phyloP scores from a whole-genome alignment of 208 protist species.

The Leptomonas pyrrhocoris region DNA sequence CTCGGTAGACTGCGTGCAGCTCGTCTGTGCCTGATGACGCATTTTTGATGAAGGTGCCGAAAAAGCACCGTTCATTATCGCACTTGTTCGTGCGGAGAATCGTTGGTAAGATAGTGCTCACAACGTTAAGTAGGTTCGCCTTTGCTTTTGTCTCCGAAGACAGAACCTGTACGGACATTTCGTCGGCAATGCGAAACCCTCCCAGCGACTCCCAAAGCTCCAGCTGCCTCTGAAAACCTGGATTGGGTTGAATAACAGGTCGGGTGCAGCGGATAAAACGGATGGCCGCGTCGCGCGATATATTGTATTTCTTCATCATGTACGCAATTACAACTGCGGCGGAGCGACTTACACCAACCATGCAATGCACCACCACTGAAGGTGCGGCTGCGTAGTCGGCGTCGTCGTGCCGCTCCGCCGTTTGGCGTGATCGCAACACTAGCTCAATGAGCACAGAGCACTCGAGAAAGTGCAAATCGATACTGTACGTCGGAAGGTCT shows the following conservation, averaged over 20 bases:
- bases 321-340: slow-evolving; percentile 85
- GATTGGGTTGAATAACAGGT: slow-evolving; percentile 74
- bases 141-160: slow-evolving; percentile 51
- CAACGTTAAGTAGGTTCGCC: slow-evolving; percentile 34
- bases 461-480: slow-evolving; percentile 69
- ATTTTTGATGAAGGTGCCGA: slow-evolving; percentile 48
- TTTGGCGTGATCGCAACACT: slow-evolving; percentile 43
- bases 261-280: slow-evolving; percentile 56
- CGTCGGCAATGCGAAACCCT: slow-evolving; percentile 63
- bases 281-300: slow-evolving; percentile 61
- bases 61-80: slow-evolving; percentile 58
- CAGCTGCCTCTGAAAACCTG: slow-evolving; percentile 75
- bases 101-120: slow-evolving; percentile 43
- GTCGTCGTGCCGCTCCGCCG: background rate
- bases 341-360: slow-evolving; percentile 87
- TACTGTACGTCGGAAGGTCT: slow-evolving; percentile 76
- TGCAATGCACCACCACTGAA: slow-evolving; percentile 78
- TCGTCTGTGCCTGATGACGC: slow-evolving; percentile 20
- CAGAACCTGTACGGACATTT: slow-evolving; percentile 49
- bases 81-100: slow-evolving; percentile 61
- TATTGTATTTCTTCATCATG: slow-evolving; percentile 71
- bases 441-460: slow-evolving; percentile 70
- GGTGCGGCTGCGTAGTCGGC: slow-evolving; percentile 17
- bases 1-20: slow-evolving; percentile 38
- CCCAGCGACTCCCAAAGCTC: slow-evolving; percentile 52